phyloP scores from a whole-genome alignment of 2,329 filamentous ascomycete species.

The Neurospora crassa region DNA sequence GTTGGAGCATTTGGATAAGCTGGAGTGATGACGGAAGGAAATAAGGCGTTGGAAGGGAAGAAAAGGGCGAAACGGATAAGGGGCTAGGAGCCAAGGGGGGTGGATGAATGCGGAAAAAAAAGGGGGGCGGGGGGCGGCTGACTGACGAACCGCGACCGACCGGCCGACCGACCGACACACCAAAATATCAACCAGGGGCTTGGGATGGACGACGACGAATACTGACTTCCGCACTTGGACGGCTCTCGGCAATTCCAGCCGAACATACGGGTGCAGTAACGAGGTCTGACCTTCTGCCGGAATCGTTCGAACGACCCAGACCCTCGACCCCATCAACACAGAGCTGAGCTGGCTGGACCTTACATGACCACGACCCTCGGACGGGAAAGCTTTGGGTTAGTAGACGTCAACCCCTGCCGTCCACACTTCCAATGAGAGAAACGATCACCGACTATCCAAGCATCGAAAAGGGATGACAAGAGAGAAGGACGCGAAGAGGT shows the following conservation, averaged over 20 bases:
- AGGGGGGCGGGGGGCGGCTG: not conserved
- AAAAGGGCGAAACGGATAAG: not conserved
- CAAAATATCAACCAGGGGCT: not conserved
- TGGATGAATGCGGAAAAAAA: not conserved
- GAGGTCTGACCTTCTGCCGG: not conserved
- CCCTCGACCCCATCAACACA: not conserved
- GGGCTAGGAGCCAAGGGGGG: not conserved
- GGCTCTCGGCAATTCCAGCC: not conserved
- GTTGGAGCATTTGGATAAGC: conserved; percentile 89
- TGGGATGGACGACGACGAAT: not conserved
- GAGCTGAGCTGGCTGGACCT: not conserved
- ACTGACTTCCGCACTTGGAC: not conserved
- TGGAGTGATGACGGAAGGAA: conserved; percentile 55
- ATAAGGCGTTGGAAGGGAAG: not conserved
- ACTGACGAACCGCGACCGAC: not conserved
- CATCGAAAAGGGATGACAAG: not conserved
- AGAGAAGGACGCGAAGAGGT: not conserved
- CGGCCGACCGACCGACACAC: not conserved
- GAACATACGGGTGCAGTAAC: not conserved
- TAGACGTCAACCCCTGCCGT: not conserved
- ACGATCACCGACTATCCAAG: not conserved
- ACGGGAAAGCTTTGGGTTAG: not conserved
- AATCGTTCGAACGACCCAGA: not conserved
- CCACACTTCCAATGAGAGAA: not conserved
- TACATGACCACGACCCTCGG: not conserved